Base-by-base conservation (phyloP, 345 rosid species). In the Heritiera fomes region DNA sequence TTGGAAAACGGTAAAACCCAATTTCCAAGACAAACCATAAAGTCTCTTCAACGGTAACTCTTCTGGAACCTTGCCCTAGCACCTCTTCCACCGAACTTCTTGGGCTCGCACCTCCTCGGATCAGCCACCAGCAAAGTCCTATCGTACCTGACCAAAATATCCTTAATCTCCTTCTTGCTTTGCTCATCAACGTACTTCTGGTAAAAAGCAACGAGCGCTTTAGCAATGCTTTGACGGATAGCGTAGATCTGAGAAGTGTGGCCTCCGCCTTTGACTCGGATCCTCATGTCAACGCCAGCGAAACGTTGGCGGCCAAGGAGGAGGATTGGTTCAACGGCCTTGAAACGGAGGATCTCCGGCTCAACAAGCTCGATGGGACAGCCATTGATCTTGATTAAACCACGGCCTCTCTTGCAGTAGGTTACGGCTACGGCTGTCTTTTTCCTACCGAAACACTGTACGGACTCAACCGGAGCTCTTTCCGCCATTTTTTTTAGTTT, bases 71-170 rank as follows among this genome's bases (percentile, higher is more conserved):
- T 91, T 13, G 98, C 89, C 76, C 98, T 89, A 63, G 97, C 97
- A 83, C 98, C 97, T 60, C 91, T 92, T 56, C 98, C 98, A 78
- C 98, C 98, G 53, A 94, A 94, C 90, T 94, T 94, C 91, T 94
- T 94, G 15, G 98, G 94, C 97, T 94, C 98, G 82, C 98, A 94
- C 46, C 98, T 82, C 71, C 98, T 88, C 0, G 98, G 97, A 80
- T 94, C 98, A 6, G 97, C 98, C 3, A 92, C 98, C 0, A 94
- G 92, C 73, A 94, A 73, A 41, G 98, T 94, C 91, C 98, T 85
- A 28, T 94, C 98, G 40, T 93, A 94, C 80, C 98, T 80, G 14
- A 91, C 89, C 79, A 92, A 74, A n/a, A 92, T 90, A 74, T 94
- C 98, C 86, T 92, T 90, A 15, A 94, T 92, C 89, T 94, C 98